Base-by-base conservation (phyloP, 805 yeast species). In the Candida caryicola region DNA sequence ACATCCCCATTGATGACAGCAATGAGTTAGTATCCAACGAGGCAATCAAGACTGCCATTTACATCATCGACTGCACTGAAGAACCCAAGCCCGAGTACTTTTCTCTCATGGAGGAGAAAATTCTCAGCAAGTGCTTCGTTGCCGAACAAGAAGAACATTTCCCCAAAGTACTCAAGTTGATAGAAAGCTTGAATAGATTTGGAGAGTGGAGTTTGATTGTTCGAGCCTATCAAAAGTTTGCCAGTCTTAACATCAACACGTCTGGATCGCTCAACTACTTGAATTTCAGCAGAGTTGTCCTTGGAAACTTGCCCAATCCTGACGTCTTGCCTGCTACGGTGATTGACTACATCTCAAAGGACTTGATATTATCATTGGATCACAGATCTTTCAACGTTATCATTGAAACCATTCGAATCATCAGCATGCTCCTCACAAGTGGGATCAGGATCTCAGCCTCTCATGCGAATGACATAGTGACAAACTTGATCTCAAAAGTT, bases 21-120 rank as follows among this genome's bases (percentile, higher is more conserved):
- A 68, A 76, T 42, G 73, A 69, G 5, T 57, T 69, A 15, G 88
- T 81, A 0, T 67, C 77, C 1, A 59, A 64, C 29, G 79, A 76
- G 40, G 62, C 76, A 1, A 54, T 82, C 25, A 62, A 60, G 13
- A 58, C 82, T 2, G 46, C 79, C 26, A 64, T 68, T 4, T 48
- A 51, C 1, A 56, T 79, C 4, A 63, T 78, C 33, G 55, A 57
- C 31, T 37, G 33, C 5, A 54, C 69, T 0, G 31, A 51, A 1
- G 34, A 32, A 13, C 21, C 26, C 3, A 21, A 23, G 21, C 27
- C 21, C 9, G 35, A 6, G 9, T 15, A 15, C 10, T 30, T 45
- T 28, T 28, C 49, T 0, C 31, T 28, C 4, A 36, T 59, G 15
- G 57, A 60, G 37, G 49, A 56, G 12, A 62, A 57, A 34, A 54